These are phyloP conservation scores for Hsuehochloa calcarea DNA, from an alignment of 176 grass and related monocot genomes.

Conservation along the genomic window DNA sequence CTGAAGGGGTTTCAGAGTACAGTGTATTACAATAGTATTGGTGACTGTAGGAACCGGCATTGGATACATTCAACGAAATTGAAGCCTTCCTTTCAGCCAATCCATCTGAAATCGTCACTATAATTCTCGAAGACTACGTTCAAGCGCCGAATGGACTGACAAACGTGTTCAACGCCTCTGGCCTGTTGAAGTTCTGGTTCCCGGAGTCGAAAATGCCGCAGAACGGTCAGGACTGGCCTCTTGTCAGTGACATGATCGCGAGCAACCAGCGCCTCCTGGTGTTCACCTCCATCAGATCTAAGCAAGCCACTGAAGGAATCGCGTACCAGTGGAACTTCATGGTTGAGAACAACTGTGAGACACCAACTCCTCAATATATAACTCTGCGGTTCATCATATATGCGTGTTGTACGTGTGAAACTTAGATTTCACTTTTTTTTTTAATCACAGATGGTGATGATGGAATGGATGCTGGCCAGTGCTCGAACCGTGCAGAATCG, in stretches of 20 bases:
- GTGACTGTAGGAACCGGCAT: conserved; percentile 62
- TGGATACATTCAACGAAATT: conserved; percentile 88
- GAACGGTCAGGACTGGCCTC: conserved; percentile 79
- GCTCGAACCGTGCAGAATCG: conserved; percentile 68
- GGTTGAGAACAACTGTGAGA: conserved; percentile 97
- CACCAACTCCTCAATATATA: neutral
- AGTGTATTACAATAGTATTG: neutral
- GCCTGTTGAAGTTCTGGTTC: conserved; percentile 84
- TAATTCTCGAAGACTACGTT: conserved; percentile 94
- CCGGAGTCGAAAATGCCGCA: conserved; percentile 85
- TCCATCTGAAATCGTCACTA: conserved; percentile 81
- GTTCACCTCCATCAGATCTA: conserved; percentile 79
- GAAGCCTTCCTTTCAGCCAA: conserved; percentile 75
- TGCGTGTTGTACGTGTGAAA: neutral
- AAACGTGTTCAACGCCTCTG: conserved; percentile 75
- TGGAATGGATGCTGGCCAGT: conserved; percentile 65
- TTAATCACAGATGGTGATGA: conserved; percentile 62
- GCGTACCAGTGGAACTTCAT: conserved; percentile 99
- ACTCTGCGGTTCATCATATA: neutral
- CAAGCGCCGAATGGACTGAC: conserved; percentile 70
- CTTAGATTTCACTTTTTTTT: neutral
- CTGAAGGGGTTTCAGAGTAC: neutral
- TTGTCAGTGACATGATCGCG: conserved; percentile 75
- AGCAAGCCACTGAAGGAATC: conserved; percentile 82
- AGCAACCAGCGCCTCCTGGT: conserved; percentile 71